Evolutionary conservation across 108 stramenopile species (phyloP), one percentile per base, ranked within the genome.

Genomic region (Skeletonema tropicum): DNA sequence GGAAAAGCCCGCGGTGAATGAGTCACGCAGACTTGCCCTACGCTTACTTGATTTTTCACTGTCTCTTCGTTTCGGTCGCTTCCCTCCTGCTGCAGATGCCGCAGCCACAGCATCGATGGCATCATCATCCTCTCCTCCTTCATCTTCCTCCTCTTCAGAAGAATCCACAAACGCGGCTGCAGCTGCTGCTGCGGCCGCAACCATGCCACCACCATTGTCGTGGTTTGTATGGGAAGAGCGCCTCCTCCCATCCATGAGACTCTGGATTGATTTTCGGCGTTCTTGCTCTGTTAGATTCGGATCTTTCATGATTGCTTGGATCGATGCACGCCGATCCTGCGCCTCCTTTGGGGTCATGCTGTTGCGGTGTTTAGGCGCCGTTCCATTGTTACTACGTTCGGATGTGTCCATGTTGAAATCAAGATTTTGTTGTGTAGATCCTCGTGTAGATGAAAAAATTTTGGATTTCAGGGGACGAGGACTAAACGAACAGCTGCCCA

Each of bases 211-310:
- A 5, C 25, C 17, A 19, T 38, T 26, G 7, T 64, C 63, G 72
- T 12, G 82, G 75, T 64, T 75, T 82, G 63, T 81, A 48, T 31
- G 31, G 26, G 79, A 80, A n/a, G 85, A 86, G 21, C 88, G 76
- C 57, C 94, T 66, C 38, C 94, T 74, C n/a, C 94, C 94, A 82
- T 95, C 94, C 94, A 95, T 95, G 35, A 95, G 71, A 63, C 68
- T 77, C 76, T 92, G 92, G 66, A 95, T 92, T 10, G 90, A 90
- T 62, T 84, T 80, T 9, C 91, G 83, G 38, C 90, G 80, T 64
- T 92, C 92, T 5, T 77, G 75, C 1, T 82, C 81, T 13, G 86
- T 84, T 10, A 95, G 67, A 64, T 46, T 80, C 10, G 77, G 61
- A 72, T 95, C 92, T 52, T 74, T 79, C 72, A 92, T 77, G 61